phyloP scores from a whole-genome alignment of 768 basidiomycete species.

The Baorangia bicolor region DNA sequence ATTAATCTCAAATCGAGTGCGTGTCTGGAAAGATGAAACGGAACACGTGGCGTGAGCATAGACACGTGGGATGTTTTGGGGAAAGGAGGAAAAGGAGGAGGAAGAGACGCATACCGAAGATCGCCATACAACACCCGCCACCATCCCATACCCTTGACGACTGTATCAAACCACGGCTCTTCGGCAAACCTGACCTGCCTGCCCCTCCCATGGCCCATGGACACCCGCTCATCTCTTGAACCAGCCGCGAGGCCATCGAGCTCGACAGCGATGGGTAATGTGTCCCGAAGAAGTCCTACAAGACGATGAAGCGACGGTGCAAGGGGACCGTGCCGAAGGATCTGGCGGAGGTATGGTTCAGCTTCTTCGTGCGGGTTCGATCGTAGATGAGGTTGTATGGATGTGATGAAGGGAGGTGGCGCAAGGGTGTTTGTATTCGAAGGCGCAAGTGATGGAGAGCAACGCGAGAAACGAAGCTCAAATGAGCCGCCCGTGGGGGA shows the following conservation, averaged over 20 bases:
- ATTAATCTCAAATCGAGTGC: constrained; percentile 81
- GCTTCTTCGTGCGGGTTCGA: constrained; percentile 77
- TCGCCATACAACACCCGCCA: constrained; percentile 73
- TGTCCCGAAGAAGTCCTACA: constrained; percentile 69
- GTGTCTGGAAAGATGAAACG: constrained; percentile 44
- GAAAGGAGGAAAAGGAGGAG: constrained; percentile 5
- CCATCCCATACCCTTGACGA: constrained; percentile 81
- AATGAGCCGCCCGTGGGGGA: constrained; percentile 68
- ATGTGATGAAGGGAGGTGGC: constrained; percentile 31
- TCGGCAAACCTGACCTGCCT: constrained; percentile 20
- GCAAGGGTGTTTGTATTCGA: constrained; percentile 21
- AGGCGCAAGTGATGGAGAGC: constrained; percentile 11
- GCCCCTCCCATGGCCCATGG: constrained; percentile 3
- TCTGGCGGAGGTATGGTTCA: constrained; percentile 69
- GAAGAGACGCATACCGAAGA: constrained; percentile 44
- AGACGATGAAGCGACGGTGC: constrained; percentile 64
- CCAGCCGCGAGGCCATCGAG: constrained; percentile 53
- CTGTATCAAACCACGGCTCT: constrained; percentile 52
- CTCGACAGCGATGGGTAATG: constrained; percentile 73
- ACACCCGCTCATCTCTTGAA: constrained; percentile 24
- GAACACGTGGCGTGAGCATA: background rate
- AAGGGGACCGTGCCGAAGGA: constrained; percentile 67
- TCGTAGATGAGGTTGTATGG: constrained; percentile 24
- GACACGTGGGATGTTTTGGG: background rate
- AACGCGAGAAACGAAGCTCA: constrained; percentile 69